phyloP scores from a whole-genome alignment of 2,329 filamentous ascomycete species.

The Mariannaea sp. region DNA sequence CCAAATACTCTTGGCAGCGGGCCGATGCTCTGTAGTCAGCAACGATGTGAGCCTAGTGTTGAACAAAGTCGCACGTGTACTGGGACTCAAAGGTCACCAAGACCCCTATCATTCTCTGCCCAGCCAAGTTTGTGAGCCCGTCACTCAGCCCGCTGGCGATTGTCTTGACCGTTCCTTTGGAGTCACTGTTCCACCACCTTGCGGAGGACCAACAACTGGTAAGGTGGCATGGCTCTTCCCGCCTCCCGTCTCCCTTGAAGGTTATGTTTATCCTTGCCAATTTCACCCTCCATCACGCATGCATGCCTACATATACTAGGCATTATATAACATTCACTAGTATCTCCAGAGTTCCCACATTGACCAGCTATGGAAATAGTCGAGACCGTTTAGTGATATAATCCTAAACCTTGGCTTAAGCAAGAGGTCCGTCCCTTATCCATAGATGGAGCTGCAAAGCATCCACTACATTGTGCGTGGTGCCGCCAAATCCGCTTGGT shows the following conservation, averaged over 20 bases:
- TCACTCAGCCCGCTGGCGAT: too few species aligned
- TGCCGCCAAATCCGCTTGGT: conserved; percentile 32
- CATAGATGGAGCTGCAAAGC: conserved; percentile 7
- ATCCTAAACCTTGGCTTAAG: conserved; percentile 38
- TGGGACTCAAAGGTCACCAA: conserved; percentile 9
- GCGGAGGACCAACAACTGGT: too few species aligned
- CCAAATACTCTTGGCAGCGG: conserved; percentile 22
- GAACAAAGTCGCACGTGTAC: conserved; percentile 7
- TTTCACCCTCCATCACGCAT: too few species aligned
- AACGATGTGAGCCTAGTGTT: conserved; percentile 15
- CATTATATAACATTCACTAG: too few species aligned
- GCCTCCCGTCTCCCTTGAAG: too few species aligned
- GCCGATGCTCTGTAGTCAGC: conserved; percentile 28
- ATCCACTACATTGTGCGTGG: conserved; percentile 24
- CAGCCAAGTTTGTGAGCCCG: too few species aligned
- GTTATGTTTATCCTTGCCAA: too few species aligned
- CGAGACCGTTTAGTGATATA: conserved; percentile 35
- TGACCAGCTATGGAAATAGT: conserved; percentile 27
- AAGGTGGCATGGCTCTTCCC: too few species aligned
- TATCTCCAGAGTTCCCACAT: conserved; percentile 26
- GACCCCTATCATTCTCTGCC: too few species aligned
- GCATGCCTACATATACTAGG: too few species aligned
- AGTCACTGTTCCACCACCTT: too few species aligned
- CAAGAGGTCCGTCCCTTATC: conserved; percentile 20
- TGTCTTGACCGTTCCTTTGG: too few species aligned